Evolutionary conservation across 2,329 filamentous ascomycete genomes (phyloP), one percentile per base, ranked within the genome.

Genomic region (Botrytis fabae): DNA sequence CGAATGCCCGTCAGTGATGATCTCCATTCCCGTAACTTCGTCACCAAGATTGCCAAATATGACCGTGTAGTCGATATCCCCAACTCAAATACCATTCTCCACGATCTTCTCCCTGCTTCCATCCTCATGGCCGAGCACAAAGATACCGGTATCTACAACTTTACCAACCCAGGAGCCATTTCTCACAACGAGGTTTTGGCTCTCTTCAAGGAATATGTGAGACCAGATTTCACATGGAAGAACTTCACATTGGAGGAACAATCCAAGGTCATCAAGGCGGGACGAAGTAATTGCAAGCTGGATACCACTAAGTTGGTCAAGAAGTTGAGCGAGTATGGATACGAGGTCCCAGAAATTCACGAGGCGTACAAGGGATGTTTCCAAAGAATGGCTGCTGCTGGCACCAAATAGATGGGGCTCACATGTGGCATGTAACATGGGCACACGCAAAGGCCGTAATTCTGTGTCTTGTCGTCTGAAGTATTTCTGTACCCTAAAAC

Each of bases 1-100:
- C 89, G 90, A 76, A 92, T 92, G 90, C 90, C 90, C 59, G 89
- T 92, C 74, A 89, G 87, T 77, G 89, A 91, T 79, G 89, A 92
- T 82, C 84, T 92, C 51, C 87, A 92, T 81, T 81, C 87, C 28
- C 88, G 90, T 80, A 91, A 88, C 82, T 92, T 92, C 78, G 89
- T 92, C 77, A 91, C 90, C 81, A 92, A 92, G 83, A 91, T 92
- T 77, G 82, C 85, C 77, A 85, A 86, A 78, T 92, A 92, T 81
- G 86, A 89, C 70, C 85, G 85, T 66, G 88, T 92, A 54, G 89
- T 92, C 76, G 86, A 92, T 80, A 88, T 92, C 66, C 89, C 89
- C 74, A 92, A 92, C 82, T 90, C 88, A 81, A 90, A 91, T 83
- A 90, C 88, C 62, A 88, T 92, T 77, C 85, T 92, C 62, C 85